These are phyloP conservation scores for Ochromonas danica DNA, from an alignment of 108 stramenopile species.

Conservation along the genomic window DNA sequence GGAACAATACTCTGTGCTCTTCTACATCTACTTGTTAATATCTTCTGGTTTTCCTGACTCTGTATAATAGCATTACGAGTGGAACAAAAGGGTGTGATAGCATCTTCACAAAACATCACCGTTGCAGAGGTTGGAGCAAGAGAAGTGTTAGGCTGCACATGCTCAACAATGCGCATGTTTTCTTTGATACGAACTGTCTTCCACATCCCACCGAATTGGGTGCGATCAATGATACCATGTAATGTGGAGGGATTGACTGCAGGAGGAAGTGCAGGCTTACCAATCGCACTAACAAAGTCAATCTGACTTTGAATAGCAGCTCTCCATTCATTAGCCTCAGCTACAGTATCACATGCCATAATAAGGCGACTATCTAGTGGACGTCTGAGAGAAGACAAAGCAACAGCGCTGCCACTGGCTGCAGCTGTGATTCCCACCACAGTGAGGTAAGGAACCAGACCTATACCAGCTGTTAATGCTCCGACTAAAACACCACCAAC, in stretches of 20 bases:
- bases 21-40: not conserved
- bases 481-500: slow-evolving; percentile 31
- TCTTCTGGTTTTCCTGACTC: too few relatives aligned
- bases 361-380: slow-evolving; percentile 23
- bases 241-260: not conserved
- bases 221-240: not conserved
- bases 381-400: not conserved
- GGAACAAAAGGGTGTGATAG: too few relatives aligned
- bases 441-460: slow-evolving; percentile 25
- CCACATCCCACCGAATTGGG: not conserved
- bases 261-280: not conserved
- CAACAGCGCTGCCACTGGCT: slow-evolving; percentile 25
- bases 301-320: slow-evolving; percentile 15
- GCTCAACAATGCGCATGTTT: slow-evolving; percentile 4
- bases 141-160: not conserved
- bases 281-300: not conserved
- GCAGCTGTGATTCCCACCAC: slow-evolving; percentile 27
- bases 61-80: too few relatives aligned
- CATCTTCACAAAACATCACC: not conserved
- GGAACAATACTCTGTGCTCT: slow-evolving; percentile 5
- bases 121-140: not conserved
- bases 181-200: not conserved
- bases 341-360: slow-evolving; percentile 22
- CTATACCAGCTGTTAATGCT: slow-evolving; percentile 32
- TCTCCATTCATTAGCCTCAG: slow-evolving; percentile 7